Base-by-base conservation (phyloP, 768 basidiomycete species). In the Mycena polygramma region DNA sequence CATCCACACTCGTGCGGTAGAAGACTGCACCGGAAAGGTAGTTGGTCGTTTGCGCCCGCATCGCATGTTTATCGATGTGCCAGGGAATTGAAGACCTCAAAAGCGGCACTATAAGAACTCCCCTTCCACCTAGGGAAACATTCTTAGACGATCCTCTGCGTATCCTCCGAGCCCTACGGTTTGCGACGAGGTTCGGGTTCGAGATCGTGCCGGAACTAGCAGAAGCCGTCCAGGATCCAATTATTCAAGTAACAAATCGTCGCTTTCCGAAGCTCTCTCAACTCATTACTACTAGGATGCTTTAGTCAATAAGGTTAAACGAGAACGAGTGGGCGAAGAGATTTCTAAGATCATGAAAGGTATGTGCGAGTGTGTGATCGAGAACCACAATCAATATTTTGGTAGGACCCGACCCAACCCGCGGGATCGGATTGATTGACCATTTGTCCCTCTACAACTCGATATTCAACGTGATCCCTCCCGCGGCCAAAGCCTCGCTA, bases 91-190 rank as follows among this genome's bases (percentile, higher is more conserved):
- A 89, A n/a, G 98, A 99, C 80, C 84, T 99, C 5, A 87, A 85
- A 39, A 81, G 88, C 49, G 93, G 94, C 2, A 83, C 92, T 49
- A 91, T 98, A 57, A 89, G 98, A 19, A 99, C 98, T 0, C 98
- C 98, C 1, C 81, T 99, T 24, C 85, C 94, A 5, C 95, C 98
- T 2, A 78, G 83, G 73, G 89, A 96, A 78, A 99, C 98, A 3
- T 99, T 99, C 76, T 81, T 89, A 30, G 98, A 99, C 75, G 98
- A 99, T 80, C 98, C 98, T 8, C 82, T 99, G 15, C 91, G 98
- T 17, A 90, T 99, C n/a, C 79, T 99, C 26, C 89, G 98, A 45
- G 96, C 95, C 72, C 81, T 99, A 26, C 85, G 98, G 66, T 99
- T 99, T 79, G 93, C 97, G 0, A 94, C 94, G 75, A 87, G 97